Conservation (phyloP, 2,329 filamentous ascomycete genomes). For the Trichoderma sp. region DNA sequence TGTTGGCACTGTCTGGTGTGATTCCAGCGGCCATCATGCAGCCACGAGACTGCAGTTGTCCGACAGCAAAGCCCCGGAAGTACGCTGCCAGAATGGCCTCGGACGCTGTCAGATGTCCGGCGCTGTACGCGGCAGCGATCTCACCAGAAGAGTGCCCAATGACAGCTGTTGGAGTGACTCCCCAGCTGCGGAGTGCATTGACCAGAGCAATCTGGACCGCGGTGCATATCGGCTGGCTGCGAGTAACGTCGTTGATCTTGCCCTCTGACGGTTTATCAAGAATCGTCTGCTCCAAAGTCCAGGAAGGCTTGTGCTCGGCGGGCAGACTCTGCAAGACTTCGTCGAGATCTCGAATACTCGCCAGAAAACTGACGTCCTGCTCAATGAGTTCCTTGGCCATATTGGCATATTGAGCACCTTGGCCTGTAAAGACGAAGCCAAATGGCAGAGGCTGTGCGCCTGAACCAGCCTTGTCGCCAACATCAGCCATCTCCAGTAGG, state of each 20-base stretch:
- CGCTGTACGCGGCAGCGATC: conserved; percentile 11
- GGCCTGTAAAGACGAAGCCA: conserved; percentile 35
- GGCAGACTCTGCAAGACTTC: neutral
- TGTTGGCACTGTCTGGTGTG: neutral
- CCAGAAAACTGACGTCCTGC: conserved; percentile 20
- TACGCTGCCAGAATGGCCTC: conserved; percentile 15
- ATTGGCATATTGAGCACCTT: conserved; percentile 34
- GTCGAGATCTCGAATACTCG: conserved; percentile 29
- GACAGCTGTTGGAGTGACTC: neutral
- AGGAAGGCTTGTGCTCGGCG: conserved; percentile 12
- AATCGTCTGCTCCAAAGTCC: conserved; percentile 24
- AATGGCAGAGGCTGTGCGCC: conserved; percentile 12
- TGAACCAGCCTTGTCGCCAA: conserved; percentile 8
- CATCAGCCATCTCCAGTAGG: conserved; percentile 3
- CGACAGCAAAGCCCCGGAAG: conserved; percentile 19
- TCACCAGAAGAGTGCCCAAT: conserved; percentile 20
- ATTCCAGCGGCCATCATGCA: conserved; percentile 20
- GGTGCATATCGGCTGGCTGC: conserved; percentile 21
- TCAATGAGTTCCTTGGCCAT: conserved; percentile 32
- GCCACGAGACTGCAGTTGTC: conserved; percentile 15
- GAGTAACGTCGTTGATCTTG: conserved; percentile 29
- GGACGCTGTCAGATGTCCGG: conserved; percentile 1
- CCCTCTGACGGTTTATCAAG: conserved; percentile 30
- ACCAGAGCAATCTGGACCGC: conserved; percentile 14
- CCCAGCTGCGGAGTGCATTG: conserved; percentile 4